A percentile compares a stretch with the other conserved stretches of the same genome.
phyloP scores from a whole-genome alignment of 2,329 filamentous ascomycete genomes.

The Coleophoma crateriformis region DNA sequence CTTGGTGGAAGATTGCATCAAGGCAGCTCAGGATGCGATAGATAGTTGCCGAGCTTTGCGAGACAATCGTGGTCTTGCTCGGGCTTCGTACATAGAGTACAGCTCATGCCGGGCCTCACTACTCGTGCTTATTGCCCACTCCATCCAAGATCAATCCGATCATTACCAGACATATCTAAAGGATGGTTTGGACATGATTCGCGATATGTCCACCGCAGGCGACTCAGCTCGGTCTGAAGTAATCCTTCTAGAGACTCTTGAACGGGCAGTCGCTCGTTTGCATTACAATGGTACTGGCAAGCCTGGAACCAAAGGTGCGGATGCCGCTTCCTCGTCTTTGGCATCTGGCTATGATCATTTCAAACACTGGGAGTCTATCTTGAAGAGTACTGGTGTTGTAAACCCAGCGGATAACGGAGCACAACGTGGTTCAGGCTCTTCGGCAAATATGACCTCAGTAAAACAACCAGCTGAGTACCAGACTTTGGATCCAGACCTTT shows the following conservation, averaged over 20 bases:
- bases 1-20: neutral
- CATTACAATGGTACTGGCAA: neutral
- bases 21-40: neutral
- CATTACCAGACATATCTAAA: slow-evolving; percentile 16
- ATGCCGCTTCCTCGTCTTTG: neutral
- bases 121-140: slow-evolving; percentile 28
- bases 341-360: neutral
- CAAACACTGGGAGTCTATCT: neutral
- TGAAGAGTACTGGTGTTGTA: neutral
- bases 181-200: slow-evolving; percentile 24
- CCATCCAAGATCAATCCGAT: slow-evolving; percentile 20
- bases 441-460: no score
- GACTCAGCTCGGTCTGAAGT: slow-evolving; percentile 27
- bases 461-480: no score
- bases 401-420: neutral
- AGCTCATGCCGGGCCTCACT: slow-evolving; percentile 29
- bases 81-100: slow-evolving; percentile 29
- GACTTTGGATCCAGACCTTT: no score
- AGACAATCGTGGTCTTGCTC: neutral
- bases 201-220: slow-evolving; percentile 24
- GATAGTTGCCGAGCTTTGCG: neutral
- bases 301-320: neutral
- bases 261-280: slow-evolving; percentile 12
- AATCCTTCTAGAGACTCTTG: slow-evolving; percentile 24
- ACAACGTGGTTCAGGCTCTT: no score